These are phyloP conservation scores for Thelonectria rubi DNA, from an alignment of 2,329 filamentous ascomycete species.

Conservation along the genomic window DNA sequence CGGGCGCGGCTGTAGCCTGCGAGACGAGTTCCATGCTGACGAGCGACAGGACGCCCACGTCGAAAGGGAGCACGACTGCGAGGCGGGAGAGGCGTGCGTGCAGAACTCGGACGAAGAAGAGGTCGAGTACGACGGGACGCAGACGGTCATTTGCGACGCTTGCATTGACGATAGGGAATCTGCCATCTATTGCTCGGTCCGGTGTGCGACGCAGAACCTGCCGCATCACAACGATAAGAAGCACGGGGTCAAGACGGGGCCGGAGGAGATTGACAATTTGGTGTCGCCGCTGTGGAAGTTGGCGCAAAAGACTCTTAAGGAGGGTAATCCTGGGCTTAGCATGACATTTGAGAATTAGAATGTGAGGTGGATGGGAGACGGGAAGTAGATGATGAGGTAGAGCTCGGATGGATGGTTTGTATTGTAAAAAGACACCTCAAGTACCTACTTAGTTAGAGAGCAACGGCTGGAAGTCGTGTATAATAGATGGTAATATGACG, in stretches of 20 bases:
- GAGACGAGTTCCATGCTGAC: slow-evolving; percentile 35
- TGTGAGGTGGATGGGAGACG: slow-evolving; percentile 26
- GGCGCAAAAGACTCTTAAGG: slow-evolving; percentile 42
- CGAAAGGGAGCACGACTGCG: slow-evolving; percentile 52
- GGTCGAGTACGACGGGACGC: slow-evolving; percentile 49
- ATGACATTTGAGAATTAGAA: slow-evolving; percentile 36
- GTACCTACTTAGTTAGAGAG: no score
- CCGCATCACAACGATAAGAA: slow-evolving; percentile 49
- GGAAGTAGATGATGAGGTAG: no score
- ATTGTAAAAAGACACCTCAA: no score
- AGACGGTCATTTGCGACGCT: slow-evolving; percentile 52
- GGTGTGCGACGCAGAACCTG: slow-evolving; percentile 55
- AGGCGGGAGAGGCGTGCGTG: slow-evolving; percentile 52
- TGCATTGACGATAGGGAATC: slow-evolving; percentile 51
- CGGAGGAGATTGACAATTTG: slow-evolving; percentile 35
- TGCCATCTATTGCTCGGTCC: slow-evolving; percentile 52
- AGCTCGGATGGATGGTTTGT: no score
- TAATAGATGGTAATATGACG: no score
- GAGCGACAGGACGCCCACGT: slow-evolving; percentile 50
- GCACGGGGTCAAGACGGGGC: slow-evolving; percentile 43
- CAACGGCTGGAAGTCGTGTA: no score
- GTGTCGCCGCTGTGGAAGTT: slow-evolving; percentile 38
- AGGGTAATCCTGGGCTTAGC: slow-evolving; percentile 47
- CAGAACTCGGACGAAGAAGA: slow-evolving; percentile 51
- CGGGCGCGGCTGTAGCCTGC: no score